Evolutionary conservation across 257 asterid genomes (phyloP).

Genomic region (Fraxinus quadrangulata): DNA sequence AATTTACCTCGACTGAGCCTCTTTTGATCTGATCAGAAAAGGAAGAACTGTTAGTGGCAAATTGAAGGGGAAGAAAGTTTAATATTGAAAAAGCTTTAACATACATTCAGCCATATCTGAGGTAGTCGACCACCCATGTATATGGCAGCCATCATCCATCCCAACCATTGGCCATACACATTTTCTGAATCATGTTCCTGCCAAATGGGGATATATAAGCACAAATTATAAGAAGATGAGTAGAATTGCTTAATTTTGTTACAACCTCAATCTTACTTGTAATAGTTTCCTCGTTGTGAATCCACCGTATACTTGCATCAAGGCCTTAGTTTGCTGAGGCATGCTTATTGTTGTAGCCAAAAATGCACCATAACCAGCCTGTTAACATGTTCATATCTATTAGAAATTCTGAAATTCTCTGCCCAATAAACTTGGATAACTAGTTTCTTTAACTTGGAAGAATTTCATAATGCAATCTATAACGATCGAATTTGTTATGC

Average conservation of each 20-base stretch:
- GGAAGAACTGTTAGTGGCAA: neutral
- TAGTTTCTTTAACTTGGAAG: neutral
- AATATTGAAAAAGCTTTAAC: slow-evolving; percentile 17
- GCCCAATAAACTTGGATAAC: neutral
- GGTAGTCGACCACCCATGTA: slow-evolving; percentile 96
- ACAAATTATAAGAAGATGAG: neutral
- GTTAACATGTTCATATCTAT: neutral
- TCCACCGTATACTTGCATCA: slow-evolving; percentile 59
- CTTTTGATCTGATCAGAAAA: slow-evolving; percentile 67
- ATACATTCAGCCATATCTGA: slow-evolving; percentile 88
- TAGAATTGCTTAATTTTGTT: neutral
- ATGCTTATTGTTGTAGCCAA: slow-evolving; percentile 58
- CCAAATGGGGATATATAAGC: neutral
- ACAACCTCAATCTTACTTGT: slow-evolving; percentile 46
- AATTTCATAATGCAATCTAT: too few species aligned
- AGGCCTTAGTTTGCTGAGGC: slow-evolving; percentile 60
- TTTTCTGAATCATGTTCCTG: slow-evolving; percentile 61
- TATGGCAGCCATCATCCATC: slow-evolving; percentile 98
- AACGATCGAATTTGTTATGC: neutral
- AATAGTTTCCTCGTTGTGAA: slow-evolving; percentile 66
- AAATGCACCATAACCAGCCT: slow-evolving; percentile 78
- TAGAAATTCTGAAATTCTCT: neutral
- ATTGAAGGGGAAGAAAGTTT: neutral
- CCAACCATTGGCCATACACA: slow-evolving; percentile 70
- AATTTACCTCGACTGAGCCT: slow-evolving; percentile 82